Evolutionary conservation across 1,284 basidiomycete genomes (phyloP).

Genomic region (Boletus holoroseus): DNA sequence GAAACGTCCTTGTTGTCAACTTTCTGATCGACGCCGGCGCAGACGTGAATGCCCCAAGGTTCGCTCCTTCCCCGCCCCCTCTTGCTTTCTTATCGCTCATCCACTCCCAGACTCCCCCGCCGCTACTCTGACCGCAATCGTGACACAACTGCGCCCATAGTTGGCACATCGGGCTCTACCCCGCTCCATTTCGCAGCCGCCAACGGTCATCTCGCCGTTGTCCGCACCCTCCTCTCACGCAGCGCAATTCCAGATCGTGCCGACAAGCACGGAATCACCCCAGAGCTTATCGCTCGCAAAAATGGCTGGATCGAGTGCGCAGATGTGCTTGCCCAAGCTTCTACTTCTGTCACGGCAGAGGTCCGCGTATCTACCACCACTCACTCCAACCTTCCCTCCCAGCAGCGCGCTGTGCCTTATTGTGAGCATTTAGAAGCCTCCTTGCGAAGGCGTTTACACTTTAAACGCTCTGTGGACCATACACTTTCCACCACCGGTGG

Average conservation of each 20-base stretch:
- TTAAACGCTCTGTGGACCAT: constrained; percentile 46
- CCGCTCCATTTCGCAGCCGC: constrained; percentile 94
- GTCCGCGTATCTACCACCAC: constrained; percentile 18
- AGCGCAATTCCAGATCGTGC: constrained; percentile 73
- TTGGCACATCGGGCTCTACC: constrained; percentile 80
- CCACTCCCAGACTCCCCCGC: constrained; percentile 55
- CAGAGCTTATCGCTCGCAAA: constrained; percentile 65
- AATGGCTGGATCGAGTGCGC: constrained; percentile 65
- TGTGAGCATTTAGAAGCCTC: constrained; percentile 34
- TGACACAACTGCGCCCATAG: constrained; percentile 58
- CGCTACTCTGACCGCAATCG: constrained; percentile 73
- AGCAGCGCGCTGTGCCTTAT: constrained; percentile 21
- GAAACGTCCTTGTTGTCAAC: constrained; percentile 77
- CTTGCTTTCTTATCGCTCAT: constrained; percentile 8
- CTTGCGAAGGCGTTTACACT: constrained; percentile 36
- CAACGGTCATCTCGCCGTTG: constrained; percentile 76
- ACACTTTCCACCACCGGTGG: constrained; percentile 30
- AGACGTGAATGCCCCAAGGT: constrained; percentile 88
- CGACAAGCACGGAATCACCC: constrained; percentile 85
- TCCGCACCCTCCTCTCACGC: constrained; percentile 70
- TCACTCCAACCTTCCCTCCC: constrained; percentile 1
- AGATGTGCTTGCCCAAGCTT: constrained; percentile 40
- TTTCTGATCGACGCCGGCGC: constrained; percentile 86
- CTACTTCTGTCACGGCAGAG: constrained; percentile 16
- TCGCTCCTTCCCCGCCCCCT: constrained; percentile 13